phyloP scores from a whole-genome alignment of 2,329 filamentous ascomycete genomes.

The Tolypocladium endophyticum region DNA sequence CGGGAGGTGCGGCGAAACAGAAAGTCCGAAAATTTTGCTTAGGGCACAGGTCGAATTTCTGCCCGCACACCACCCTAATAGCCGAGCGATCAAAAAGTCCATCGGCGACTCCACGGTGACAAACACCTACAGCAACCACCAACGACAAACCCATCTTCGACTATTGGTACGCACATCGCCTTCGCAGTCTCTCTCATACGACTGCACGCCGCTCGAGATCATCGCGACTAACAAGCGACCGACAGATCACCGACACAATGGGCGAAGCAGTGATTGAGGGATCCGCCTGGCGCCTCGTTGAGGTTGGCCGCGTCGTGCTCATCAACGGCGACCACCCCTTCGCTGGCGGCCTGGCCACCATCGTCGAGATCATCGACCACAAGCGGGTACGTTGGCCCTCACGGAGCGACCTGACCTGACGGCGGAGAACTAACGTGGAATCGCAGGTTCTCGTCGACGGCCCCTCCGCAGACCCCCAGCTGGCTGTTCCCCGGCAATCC shows the following conservation, averaged over 20 bases:
- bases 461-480: conserved; percentile 70
- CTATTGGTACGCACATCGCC: conserved; percentile 25
- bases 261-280: conserved; percentile 72
- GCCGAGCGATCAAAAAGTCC: conserved; percentile 30
- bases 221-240: conserved; percentile 21
- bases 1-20: conserved; percentile 13
- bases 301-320: conserved; percentile 95
- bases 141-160: conserved; percentile 27
- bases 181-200: conserved; percentile 9
- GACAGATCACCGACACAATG: conserved; percentile 59
- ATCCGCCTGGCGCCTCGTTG: conserved; percentile 88
- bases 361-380: conserved; percentile 99
- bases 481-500: conserved; percentile 78
- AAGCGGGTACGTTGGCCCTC: conserved; percentile 78
- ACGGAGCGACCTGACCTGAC: neutral
- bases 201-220: conserved; percentile 11
- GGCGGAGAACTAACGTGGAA: neutral
- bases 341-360: conserved; percentile 78
- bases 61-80: conserved; percentile 28
- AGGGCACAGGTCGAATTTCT: conserved; percentile 31
- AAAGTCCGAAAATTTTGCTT: conserved; percentile 24
- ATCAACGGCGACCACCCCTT: conserved; percentile 70
- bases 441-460: conserved; percentile 89
- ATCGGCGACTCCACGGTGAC: conserved; percentile 25
- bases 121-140: conserved; percentile 24